Evolutionary conservation across 257 asterid genomes (phyloP), one percentile per base, ranked within the genome.

Genomic region (Fraxinus americana): DNA sequence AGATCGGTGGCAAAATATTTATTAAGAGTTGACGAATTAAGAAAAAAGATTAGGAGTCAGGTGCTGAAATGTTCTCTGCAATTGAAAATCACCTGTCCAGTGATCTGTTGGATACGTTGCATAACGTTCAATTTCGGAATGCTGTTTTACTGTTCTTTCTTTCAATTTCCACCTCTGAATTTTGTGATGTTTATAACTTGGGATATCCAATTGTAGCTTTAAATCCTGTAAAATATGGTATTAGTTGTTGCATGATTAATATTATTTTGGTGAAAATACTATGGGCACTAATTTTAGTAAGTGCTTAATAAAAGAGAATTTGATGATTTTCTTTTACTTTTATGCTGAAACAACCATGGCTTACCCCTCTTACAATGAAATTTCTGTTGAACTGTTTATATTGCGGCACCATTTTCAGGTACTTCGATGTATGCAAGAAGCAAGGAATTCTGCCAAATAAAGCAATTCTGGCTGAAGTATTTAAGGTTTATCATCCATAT

Each of bases 371-470:
- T 23, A 23, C 39, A 13, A 21, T 27, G 66, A 50, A n/a, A 5
- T 5, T 43, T 65, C 57, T 52, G 45, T 71, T 75, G 4, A 50
- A 48, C 14, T n/a, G 65, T 4, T 77, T 77, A 75, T 77, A 45
- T 21, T 71, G 67, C 77, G 79, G 68, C 63, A 69, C 67, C 54
- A 71, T 70, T 83, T 86, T 79, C 87, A 94, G 98, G 92, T 92
- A 92, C 87, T 75, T 80, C 67, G 83, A 80, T 79, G 90, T 86
- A 78, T 91, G 97, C 87, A 79, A 82, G 88, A 72, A 85, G 78
- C 88, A 87, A 65, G 94, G 84, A n/a, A 77, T 88, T 71, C 59
- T 19, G 21, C 94, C 97, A 27, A 89, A 89, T 77, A 85, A 85
- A 86, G 82, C 83, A 30, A 67, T 94, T 74, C 78, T 89, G 77